These are phyloP conservation scores for Diaporthe destruens DNA, from an alignment of 2,329 filamentous ascomycete species.

Conservation along the genomic window DNA sequence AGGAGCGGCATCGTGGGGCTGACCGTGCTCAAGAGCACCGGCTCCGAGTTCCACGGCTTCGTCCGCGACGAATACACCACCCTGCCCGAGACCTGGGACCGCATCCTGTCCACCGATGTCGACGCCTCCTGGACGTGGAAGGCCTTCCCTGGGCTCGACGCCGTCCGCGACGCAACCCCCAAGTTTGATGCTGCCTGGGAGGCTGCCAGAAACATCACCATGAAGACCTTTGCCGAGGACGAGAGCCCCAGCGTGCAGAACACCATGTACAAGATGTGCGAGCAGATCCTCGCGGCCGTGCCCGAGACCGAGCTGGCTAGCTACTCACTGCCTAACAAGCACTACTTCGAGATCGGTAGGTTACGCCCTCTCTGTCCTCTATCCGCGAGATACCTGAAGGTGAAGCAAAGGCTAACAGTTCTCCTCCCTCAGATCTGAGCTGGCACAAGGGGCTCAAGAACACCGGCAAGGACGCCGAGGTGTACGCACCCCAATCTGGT, in stretches of 20 bases:
- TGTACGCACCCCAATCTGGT: conserved; percentile 91
- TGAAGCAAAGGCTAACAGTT: conserved; percentile 5
- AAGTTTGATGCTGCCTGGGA: conserved; percentile 86
- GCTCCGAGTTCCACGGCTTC: conserved; percentile 95
- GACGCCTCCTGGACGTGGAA: conserved; percentile 90
- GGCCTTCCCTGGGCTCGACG: conserved; percentile 73
- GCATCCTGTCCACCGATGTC: conserved; percentile 94
- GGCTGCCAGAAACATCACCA: conserved; percentile 84
- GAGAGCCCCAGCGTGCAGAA: conserved; percentile 93
- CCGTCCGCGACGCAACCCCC: conserved; percentile 72
- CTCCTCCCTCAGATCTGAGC: conserved; percentile 76
- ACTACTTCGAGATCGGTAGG: conserved; percentile 96
- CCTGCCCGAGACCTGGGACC: conserved; percentile 90
- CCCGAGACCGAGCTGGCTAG: conserved; percentile 79
- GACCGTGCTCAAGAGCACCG: conserved; percentile 94
- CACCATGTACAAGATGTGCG: conserved; percentile 99
- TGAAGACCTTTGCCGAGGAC: conserved; percentile 91
- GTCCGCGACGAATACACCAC: conserved; percentile 94
- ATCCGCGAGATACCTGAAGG: not conserved
- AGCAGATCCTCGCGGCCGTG: conserved; percentile 82
- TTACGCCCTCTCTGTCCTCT: conserved; percentile 42
- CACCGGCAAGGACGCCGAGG: conserved; percentile 93
- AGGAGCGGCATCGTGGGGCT: conserved; percentile 84
- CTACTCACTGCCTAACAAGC: conserved; percentile 95
- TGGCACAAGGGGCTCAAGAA: conserved; percentile 98